Evolutionary conservation across 257 asterid genomes (phyloP), one percentile per base, ranked within the genome.

Genomic region (Lithospermum erythrorhizon): DNA sequence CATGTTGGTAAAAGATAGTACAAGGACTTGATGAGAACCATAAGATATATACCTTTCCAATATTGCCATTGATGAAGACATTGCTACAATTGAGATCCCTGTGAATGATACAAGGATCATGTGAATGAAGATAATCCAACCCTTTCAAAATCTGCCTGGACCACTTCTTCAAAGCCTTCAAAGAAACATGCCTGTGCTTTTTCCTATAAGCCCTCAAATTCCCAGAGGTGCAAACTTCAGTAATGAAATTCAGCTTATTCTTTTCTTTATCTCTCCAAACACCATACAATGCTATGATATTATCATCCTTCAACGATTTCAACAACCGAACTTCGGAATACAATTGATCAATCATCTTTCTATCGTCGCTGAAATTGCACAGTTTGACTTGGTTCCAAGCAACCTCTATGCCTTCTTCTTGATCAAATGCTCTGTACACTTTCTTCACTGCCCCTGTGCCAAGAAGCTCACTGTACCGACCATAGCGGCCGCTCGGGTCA

Each of bases 361-460:
- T 86, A 61, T 89, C 79, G 4, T 70, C 81, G 11, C 60, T 60
- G 58, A 89, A 86, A 68, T 77, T 72, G 6, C 86, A 70, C 24
- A 86, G 24, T 29, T 89, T 89, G 4, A 89, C 96, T 64, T 82
- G 94, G 73, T 89, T 89, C 96, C 96, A 89, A 3, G 96, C 96
- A 55, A 89, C 95, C 77, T 88, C 96, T 27, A 85, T 83, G 5
- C 96, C 96, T 71, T 88, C 90, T 71, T 85, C 95, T 57, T 85
- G 95, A 68, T 88, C 96, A 37, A 88, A 88, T 7, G 88, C 96
- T 41, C 96, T 69, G 61, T 88, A 85, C 57, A 88, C 96, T 55
- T 77, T 88, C 72, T 88, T 88, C 64, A 85, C 84, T 0, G 96
- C 84, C 21, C 96, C 95, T 0, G 78, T 62, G 2, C 96, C 96